phyloP scores from a whole-genome alignment of 306 rosid species.

The Phaseolus lunatus region DNA sequence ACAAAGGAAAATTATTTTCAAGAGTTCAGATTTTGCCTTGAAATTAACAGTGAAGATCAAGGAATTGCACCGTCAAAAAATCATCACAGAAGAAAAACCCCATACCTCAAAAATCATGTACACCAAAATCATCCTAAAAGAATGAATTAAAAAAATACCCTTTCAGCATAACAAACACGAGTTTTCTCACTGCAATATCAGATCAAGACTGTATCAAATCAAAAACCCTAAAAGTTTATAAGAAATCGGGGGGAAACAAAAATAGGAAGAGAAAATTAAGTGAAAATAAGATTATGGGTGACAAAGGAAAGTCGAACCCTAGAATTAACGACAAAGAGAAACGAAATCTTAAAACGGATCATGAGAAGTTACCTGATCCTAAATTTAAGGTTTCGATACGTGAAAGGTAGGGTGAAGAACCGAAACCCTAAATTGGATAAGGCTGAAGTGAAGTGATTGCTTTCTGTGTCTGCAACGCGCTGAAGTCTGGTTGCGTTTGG shows the following conservation, averaged over 20 bases:
- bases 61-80: not conserved
- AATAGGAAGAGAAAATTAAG: too few relatives aligned
- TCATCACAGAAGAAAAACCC: not conserved
- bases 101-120: not conserved
- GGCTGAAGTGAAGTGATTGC: conserved; percentile 39
- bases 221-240: not conserved
- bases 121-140: not conserved
- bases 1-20: not conserved
- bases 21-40: not conserved
- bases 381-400: conserved; percentile 49
- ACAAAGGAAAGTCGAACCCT: conserved; percentile 8
- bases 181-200: not conserved
- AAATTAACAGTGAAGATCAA: not conserved
- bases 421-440: conserved; percentile 56
- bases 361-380: conserved; percentile 57
- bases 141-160: not conserved
- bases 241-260: not conserved
- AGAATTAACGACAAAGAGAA: not conserved
- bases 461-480: conserved; percentile 7
- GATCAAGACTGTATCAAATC: not conserved
- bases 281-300: not conserved
- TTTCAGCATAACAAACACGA: not conserved
- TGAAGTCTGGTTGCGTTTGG: conserved; percentile 6
- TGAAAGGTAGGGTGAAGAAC: not conserved
- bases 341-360: not conserved